Conservation (phyloP, 176 grass and related monocot species). For the Paspalum notatum region DNA sequence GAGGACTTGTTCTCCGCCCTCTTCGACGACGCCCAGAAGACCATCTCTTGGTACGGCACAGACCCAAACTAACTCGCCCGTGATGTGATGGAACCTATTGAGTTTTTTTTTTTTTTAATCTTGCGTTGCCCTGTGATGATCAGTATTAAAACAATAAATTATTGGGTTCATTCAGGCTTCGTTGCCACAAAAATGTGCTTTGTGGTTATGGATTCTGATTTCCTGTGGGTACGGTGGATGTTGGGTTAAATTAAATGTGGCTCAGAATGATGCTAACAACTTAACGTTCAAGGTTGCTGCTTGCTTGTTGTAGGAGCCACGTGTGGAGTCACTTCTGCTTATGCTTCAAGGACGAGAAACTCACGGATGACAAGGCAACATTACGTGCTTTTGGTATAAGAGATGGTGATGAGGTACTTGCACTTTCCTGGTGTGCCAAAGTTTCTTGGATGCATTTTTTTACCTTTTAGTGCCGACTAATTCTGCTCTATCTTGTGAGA, state of each 20-base stretch:
- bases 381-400: constrained; percentile 70
- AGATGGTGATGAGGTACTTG: constrained; percentile 84
- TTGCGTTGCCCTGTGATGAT: not conserved
- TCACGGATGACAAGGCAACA: constrained; percentile 74
- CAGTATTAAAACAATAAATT: not conserved
- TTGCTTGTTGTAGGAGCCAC: constrained; percentile 68
- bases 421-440: constrained; percentile 22
- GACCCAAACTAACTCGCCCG: not conserved
- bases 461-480: constrained; percentile 32
- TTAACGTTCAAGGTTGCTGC: constrained; percentile 10
- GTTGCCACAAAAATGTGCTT: not conserved
- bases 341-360: constrained; percentile 66
- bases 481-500: constrained; percentile 18
- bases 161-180: not conserved
- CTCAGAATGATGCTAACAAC: not conserved
- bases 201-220: constrained; percentile 1
- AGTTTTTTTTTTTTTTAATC: not conserved
- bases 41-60: constrained; percentile 64
- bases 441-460: constrained; percentile 9
- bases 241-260: constrained; percentile 12
- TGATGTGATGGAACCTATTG: not conserved
- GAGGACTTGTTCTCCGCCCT: constrained; percentile 58
- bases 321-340: constrained; percentile 97
- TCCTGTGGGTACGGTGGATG: not conserved
- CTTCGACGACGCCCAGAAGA: constrained; percentile 39